A percentile compares a stretch with the other conserved stretches of the same genome.
Conservation (phyloP, 371 early-diverging fungal species). For the Mucor indicus region DNA sequence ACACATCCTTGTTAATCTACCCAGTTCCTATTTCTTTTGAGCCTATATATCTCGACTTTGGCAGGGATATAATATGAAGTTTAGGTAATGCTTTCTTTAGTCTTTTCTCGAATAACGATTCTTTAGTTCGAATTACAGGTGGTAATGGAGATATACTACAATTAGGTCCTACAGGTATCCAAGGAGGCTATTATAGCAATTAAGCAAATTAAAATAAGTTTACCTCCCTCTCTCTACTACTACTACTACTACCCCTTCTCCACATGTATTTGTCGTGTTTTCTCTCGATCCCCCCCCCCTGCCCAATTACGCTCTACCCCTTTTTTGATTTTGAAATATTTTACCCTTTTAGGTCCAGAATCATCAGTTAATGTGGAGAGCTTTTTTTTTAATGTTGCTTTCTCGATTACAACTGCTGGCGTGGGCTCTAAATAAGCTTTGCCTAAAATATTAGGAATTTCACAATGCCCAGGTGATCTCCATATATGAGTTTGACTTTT, state of each 20-base stretch:
- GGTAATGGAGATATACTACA: slow-evolving; percentile 20
- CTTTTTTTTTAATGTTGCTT: not conserved
- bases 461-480: slow-evolving; percentile 27
- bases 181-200: slow-evolving; percentile 21
- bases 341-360: slow-evolving; percentile 18
- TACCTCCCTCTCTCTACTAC: too few relatives aligned
- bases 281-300: not conserved
- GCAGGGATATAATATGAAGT: slow-evolving; percentile 4
- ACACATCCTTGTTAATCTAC: not conserved
- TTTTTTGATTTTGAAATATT: not conserved
- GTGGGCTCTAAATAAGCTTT: slow-evolving; percentile 19
- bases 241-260: too few relatives aligned
- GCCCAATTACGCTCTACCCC: not conserved
- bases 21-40: slow-evolving; percentile 27
- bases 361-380: too few relatives aligned
- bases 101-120: slow-evolving; percentile 23
- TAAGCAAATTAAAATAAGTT: too few relatives aligned
- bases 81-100: slow-evolving; percentile 22
- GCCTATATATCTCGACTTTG: slow-evolving; percentile 15
- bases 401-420: not conserved
- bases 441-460: slow-evolving; percentile 24
- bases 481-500: slow-evolving; percentile 9
- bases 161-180: slow-evolving; percentile 19
- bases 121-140: slow-evolving; percentile 14
- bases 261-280: not conserved